Evolutionary conservation across 2,329 filamentous ascomycete species (phyloP), one percentile per base, ranked within the genome.

Genomic region (Parafenestella ontariensis): DNA sequence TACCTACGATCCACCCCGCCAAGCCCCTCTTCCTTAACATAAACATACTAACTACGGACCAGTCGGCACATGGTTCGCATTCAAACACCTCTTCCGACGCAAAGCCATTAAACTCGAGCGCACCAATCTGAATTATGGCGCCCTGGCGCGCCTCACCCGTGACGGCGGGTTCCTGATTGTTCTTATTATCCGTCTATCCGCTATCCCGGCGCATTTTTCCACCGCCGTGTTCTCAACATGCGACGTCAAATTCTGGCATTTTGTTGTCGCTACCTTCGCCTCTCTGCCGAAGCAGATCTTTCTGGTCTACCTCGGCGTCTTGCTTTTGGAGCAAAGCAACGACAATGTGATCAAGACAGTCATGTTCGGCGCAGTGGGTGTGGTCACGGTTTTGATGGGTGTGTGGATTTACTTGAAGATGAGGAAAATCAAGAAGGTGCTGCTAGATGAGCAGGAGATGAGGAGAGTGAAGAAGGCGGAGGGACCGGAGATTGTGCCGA

Each of bases 1-100:
- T n/a, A 26, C 9, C 9, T 26, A 9, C 24, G 5, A 5, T 9
- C 9, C 9, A 26, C 24, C 24, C 24, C 24, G 24, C 24, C 24
- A 26, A 26, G 24, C 24, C 24, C 24, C 24, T 26, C 24, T 26
- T 26, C 24, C 9, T 26, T 9, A 26, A 26, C 29, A 23, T 26
- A n/a, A 17, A 8, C 13, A 51, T 46, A 17, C 60, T 67, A 54
- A 69, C 39, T 21, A 18, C 10, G 7, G 20, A 24, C 7, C 34
- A 73, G 70, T 74, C 36, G 70, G 71, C 46, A 74, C 70, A 23
- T 74, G 72, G 72, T 73, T 69, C 48, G 70, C 69, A 8, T 74
- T 74, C 61, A 73, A 71, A 37, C 58, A 73, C 41, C 41, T 64
- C 4, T 67, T 74, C 46, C 66, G 72, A 13, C 52, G 61, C 39